phyloP scores from a whole-genome alignment of 2,329 filamentous ascomycete species.

The Colletotrichum sp. region DNA sequence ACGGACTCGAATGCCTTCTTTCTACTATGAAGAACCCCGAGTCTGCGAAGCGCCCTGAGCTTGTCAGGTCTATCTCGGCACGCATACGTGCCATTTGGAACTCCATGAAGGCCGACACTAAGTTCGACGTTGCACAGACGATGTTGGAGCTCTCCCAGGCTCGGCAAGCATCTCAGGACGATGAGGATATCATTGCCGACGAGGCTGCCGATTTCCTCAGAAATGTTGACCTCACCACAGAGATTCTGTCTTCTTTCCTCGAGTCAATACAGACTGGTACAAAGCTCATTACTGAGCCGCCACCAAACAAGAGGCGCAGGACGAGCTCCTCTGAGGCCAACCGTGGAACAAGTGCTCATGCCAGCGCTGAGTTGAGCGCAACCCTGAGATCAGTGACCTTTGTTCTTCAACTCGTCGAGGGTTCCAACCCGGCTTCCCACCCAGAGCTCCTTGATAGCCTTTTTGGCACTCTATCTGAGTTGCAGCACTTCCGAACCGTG shows the following conservation, averaged over 20 bases:
- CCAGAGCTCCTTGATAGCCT: constrained; percentile 78
- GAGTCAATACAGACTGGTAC: constrained; percentile 76
- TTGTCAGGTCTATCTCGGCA: constrained; percentile 70
- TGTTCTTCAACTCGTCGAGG: constrained; percentile 87
- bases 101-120: constrained; percentile 68
- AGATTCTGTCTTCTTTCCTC: constrained; percentile 75
- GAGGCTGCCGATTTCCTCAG: constrained; percentile 76
- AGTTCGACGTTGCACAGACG: constrained; percentile 63
- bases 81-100: constrained; percentile 77
- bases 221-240: constrained; percentile 74
- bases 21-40: constrained; percentile 48
- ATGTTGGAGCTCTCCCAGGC: constrained; percentile 67
- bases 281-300: constrained; percentile 73
- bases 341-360: constrained; percentile 62
- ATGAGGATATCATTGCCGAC: constrained; percentile 47
- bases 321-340: constrained; percentile 76
- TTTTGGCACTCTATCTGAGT: constrained; percentile 84
- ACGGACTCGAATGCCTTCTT: constrained; percentile 58
- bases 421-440: constrained; percentile 76
- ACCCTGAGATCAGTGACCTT: constrained; percentile 81
- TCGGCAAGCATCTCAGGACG: constrained; percentile 43
- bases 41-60: constrained; percentile 46
- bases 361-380: constrained; percentile 68
- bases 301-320: constrained; percentile 79
- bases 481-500: constrained; percentile 83